Percentiles rank a stretch among this genome's conserved stretches.
Conservation (phyloP, 371 early-diverging fungal species). For the Saksenaea vasiformis region DNA sequence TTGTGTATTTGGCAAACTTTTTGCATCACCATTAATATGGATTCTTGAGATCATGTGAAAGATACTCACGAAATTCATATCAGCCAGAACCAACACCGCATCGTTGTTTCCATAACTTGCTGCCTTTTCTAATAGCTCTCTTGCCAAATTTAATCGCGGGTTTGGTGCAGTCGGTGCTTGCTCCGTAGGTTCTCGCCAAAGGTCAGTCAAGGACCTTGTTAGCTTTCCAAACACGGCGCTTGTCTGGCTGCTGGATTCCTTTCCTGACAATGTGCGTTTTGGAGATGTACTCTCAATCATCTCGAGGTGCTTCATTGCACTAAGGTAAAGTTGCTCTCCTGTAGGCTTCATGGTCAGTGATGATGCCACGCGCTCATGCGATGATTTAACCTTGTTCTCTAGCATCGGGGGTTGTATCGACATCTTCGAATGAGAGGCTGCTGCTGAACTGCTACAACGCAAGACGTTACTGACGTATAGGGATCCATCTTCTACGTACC, state of each 20-base stretch:
- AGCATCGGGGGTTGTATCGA: neutral
- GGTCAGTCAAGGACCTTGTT: neutral
- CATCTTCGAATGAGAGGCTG: neutral
- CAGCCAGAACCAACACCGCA: slow-evolving; percentile 54
- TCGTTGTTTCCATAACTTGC: slow-evolving; percentile 41
- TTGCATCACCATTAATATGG: neutral
- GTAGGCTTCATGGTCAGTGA: neutral
- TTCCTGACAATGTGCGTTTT: neutral
- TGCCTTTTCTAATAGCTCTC: slow-evolving; percentile 30
- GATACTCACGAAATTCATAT: slow-evolving; percentile 58
- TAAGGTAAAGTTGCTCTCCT: slow-evolving; percentile 35
- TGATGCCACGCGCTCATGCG: neutral
- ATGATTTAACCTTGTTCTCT: neutral
- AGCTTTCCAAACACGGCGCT: neutral
- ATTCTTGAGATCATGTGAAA: neutral
- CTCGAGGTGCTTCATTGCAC: slow-evolving; percentile 31
- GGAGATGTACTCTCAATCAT: slow-evolving; percentile 12
- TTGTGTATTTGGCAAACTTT: slow-evolving; percentile 59
- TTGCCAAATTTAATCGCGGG: slow-evolving; percentile 21
- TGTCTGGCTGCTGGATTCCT: slow-evolving; percentile 3
- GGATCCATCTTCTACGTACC: neutral
- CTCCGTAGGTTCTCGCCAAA: neutral
- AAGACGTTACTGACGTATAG: neutral
- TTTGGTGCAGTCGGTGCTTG: neutral
- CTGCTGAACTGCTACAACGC: neutral